Percentiles rank a stretch among this genome's conserved stretches.
phyloP scores from a whole-genome alignment of 2,329 filamentous ascomycete genomes.

The Pseudopyricularia cyperi region DNA sequence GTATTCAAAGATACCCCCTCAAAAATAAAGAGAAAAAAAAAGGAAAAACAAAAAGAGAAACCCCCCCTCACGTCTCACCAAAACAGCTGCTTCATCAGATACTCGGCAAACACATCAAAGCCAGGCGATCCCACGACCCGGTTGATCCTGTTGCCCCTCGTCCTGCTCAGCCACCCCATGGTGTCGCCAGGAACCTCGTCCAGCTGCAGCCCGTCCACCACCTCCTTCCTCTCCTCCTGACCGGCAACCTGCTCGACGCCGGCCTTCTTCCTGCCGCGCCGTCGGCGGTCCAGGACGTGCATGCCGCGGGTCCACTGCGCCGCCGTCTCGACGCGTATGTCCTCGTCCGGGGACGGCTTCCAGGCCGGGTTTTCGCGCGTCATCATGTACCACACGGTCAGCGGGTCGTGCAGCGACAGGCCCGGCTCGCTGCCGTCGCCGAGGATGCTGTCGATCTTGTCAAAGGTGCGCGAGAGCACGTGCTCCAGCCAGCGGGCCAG shows the following conservation, averaged over 20 bases:
- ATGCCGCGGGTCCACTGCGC: constrained; percentile 94
- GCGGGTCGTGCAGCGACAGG: constrained; percentile 62
- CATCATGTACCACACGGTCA: constrained; percentile 69
- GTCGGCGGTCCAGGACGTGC: constrained; percentile 69
- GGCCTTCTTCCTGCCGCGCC: constrained; percentile 32
- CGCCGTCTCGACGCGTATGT: constrained; percentile 77
- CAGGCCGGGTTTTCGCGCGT: constrained; percentile 45
- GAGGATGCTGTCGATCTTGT: constrained; percentile 51
- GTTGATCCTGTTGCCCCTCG: constrained; percentile 67
- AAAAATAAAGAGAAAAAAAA: background rate
- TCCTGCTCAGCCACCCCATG: constrained; percentile 60
- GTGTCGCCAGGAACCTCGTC: constrained; percentile 55
- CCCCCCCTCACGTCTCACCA: too few relatives aligned
- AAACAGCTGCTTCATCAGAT: constrained; percentile 56
- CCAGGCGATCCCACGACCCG: constrained; percentile 61
- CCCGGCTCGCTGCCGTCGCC: constrained; percentile 44
- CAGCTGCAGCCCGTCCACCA: constrained; percentile 29
- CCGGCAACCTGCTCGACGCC: constrained; percentile 17
- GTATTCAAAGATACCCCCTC: constrained; percentile 6
- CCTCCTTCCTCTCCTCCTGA: background rate
- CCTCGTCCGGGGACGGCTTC: constrained; percentile 49
- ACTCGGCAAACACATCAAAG: constrained; percentile 49
- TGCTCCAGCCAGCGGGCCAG: constrained; percentile 61
- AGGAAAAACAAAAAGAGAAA: background rate
- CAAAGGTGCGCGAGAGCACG: constrained; percentile 59